Conservation (phyloP, 495 filamentous ascomycete species). For the Astrothelium macrocarpum region DNA sequence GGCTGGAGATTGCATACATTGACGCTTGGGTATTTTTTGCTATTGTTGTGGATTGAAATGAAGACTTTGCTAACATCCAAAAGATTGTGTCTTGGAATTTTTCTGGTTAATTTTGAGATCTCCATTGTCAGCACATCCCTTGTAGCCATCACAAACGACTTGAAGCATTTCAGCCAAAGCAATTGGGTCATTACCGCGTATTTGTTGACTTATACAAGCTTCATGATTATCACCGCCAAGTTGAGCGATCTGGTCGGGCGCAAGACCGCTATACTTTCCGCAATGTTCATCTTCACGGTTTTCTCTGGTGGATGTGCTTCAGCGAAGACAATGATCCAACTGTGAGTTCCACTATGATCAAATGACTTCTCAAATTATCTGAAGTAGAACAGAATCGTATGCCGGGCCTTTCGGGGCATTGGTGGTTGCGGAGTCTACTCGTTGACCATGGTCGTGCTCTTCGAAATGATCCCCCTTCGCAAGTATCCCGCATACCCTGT, state of each 20-base stretch:
- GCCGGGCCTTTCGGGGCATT: background rate
- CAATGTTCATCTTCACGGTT: background rate
- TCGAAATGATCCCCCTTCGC: background rate
- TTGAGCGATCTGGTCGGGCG: background rate
- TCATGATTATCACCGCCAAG: background rate
- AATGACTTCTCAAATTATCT: background rate
- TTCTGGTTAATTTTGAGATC: background rate
- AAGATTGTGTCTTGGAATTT: background rate
- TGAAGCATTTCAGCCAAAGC: background rate
- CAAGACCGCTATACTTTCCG: background rate
- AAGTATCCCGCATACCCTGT: background rate
- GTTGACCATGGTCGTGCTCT: background rate
- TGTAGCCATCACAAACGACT: background rate
- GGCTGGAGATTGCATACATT: no score
- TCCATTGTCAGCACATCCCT: background rate
- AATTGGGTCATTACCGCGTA: background rate
- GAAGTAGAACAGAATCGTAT: background rate
- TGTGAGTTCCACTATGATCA: background rate
- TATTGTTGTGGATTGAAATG: background rate
- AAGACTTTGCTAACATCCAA: background rate
- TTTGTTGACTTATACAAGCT: background rate
- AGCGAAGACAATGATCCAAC: background rate
- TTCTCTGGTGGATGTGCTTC: background rate
- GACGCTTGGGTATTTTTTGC: no score
- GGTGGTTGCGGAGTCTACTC: slow-evolving; percentile 1